Evolutionary conservation across 2,329 filamentous ascomycete genomes (phyloP).

Genomic region (Penicillium corylophilum): DNA sequence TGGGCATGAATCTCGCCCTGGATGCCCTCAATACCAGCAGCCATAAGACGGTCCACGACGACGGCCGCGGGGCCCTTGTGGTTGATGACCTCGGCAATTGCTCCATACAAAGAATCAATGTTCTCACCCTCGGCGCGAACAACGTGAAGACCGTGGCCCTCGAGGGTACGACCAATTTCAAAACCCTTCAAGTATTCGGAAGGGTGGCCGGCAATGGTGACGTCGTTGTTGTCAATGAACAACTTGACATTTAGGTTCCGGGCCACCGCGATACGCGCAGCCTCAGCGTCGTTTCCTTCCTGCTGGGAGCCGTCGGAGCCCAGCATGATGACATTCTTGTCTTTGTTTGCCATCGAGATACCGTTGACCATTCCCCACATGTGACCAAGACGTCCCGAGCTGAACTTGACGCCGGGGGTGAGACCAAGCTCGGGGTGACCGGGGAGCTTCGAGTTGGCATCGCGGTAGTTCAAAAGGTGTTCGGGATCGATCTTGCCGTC

Average conservation of each 20-base stretch:
- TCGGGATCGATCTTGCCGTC: conserved; percentile 39
- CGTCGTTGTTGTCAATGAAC: conserved; percentile 43
- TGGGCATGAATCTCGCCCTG: conserved; percentile 39
- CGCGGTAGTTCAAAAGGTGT: conserved; percentile 43
- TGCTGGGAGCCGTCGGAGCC: conserved; percentile 45
- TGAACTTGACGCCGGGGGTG: conserved; percentile 42
- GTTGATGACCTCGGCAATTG: conserved; percentile 33
- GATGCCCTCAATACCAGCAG: conserved; percentile 36
- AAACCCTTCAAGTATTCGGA: conserved; percentile 42
- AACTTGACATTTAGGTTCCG: conserved; percentile 40
- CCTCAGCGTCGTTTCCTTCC: conserved; percentile 44
- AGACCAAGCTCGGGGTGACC: conserved; percentile 43
- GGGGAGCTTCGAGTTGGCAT: conserved; percentile 41
- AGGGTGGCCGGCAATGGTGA: conserved; percentile 43
- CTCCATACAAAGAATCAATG: conserved; percentile 36
- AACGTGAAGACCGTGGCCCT: conserved; percentile 40
- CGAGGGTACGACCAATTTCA: conserved; percentile 31
- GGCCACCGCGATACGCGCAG: conserved; percentile 40
- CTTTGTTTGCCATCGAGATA: conserved; percentile 37
- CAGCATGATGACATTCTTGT: conserved; percentile 38
- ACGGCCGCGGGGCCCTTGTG: conserved; percentile 36
- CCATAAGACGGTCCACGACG: conserved; percentile 36
- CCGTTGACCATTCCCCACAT: conserved; percentile 43
- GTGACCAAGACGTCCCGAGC: conserved; percentile 42
- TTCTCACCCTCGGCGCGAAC: conserved; percentile 38